Evolutionary conservation across 345 rosid genomes (phyloP).

Genomic region (Mangifera indica): DNA sequence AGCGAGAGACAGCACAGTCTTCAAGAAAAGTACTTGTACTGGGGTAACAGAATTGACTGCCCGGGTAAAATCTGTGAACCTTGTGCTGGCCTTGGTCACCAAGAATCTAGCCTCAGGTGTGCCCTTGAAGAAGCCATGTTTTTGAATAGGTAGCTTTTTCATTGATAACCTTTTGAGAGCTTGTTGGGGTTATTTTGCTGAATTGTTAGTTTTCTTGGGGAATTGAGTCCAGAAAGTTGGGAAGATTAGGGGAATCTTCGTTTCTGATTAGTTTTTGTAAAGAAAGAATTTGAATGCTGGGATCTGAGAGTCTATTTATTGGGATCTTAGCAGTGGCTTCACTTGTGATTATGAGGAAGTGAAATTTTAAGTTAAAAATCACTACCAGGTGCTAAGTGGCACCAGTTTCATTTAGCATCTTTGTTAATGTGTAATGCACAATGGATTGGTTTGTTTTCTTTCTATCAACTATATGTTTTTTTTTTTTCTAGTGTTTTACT

Average conservation of each 20-base stretch:
- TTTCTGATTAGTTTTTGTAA: background rate
- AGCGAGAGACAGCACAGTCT: conserved; percentile 45
- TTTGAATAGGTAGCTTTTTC: conserved; percentile 52
- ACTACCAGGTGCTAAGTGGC: background rate
- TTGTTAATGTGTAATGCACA: background rate
- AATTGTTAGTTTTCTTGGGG: background rate
- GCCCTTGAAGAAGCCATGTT: conserved; percentile 95
- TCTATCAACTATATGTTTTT: background rate
- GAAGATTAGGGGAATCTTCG: background rate
- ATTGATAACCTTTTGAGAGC: background rate
- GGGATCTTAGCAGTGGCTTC: background rate
- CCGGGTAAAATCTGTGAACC: conserved; percentile 87
- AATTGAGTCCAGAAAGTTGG: background rate
- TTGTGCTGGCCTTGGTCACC: conserved; percentile 90
- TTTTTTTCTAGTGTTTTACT: background rate
- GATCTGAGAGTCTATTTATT: background rate
- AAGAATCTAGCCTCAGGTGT: conserved; percentile 94
- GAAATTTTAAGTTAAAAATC: background rate
- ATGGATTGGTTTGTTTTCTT: background rate
- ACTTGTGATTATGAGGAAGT: background rate
- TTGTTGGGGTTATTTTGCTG: background rate
- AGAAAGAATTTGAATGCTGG: background rate
- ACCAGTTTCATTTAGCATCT: background rate
- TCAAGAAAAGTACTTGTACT: conserved; percentile 78
- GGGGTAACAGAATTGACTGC: conserved; percentile 87